A percentile compares a stretch with the other conserved stretches of the same genome.
These are phyloP conservation scores for Verticillium tricorpus DNA, from an alignment of 2,329 filamentous ascomycete species.

Conservation along the genomic window DNA sequence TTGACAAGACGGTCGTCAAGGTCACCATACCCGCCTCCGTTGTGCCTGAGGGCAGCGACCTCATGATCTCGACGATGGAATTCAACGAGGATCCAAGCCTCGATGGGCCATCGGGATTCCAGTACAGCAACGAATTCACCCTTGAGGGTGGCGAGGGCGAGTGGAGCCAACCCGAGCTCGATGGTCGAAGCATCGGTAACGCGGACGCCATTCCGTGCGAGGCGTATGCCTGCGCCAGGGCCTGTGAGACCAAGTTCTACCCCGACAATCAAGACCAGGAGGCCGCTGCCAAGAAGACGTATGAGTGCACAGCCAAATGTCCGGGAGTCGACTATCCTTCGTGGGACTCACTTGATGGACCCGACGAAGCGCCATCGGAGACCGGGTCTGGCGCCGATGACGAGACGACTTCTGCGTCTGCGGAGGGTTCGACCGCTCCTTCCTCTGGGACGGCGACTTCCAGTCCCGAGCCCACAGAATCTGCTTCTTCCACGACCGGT, in stretches of 20 bases:
- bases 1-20: constrained; percentile 18
- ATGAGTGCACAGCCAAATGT: constrained; percentile 2
- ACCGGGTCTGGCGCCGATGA: background rate
- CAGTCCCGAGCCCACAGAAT: background rate
- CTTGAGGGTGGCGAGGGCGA: constrained; percentile 8
- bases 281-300: constrained; percentile 1
- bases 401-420: background rate
- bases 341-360: background rate
- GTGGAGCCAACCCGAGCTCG: constrained; percentile 10
- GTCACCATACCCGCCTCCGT: constrained; percentile 24
- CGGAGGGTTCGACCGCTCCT: background rate
- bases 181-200: constrained; percentile 3
- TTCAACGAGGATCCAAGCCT: constrained; percentile 6
- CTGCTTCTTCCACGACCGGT: background rate
- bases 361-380: background rate
- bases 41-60: constrained; percentile 22
- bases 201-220: constrained; percentile 6
- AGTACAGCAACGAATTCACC: constrained; percentile 10
- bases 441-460: background rate
- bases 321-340: constrained; percentile 3
- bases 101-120: constrained; percentile 8
- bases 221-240: constrained; percentile 8
- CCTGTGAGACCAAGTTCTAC: constrained; percentile 9
- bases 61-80: constrained; percentile 19
- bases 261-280: constrained; percentile 1